A percentile compares a stretch with the other conserved stretches of the same genome.
Evolutionary conservation across 768 basidiomycete species (phyloP).

Genomic region (Russula lepida): DNA sequence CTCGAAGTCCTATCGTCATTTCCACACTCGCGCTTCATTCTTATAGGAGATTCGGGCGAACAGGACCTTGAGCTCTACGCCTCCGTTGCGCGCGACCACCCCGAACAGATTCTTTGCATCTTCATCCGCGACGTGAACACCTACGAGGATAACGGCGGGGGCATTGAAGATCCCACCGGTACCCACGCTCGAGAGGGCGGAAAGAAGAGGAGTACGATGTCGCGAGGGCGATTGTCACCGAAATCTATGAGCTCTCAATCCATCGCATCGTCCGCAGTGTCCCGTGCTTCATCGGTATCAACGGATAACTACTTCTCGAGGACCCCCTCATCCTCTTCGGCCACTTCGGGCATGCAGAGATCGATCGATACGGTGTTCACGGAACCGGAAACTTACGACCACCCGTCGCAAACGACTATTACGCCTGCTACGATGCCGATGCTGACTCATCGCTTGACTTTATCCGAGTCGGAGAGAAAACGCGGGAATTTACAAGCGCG

Average conservation of each 20-base stretch:
- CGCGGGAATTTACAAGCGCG: constrained; percentile 52
- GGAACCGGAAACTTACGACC: constrained; percentile 9
- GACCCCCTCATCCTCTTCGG: background rate
- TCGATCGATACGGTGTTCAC: background rate
- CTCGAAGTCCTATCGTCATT: constrained; percentile 72
- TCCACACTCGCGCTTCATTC: constrained; percentile 64
- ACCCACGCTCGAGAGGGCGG: constrained; percentile 8
- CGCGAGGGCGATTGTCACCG: constrained; percentile 3
- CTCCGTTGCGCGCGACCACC: constrained; percentile 59
- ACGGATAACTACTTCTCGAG: background rate
- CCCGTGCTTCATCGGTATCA: background rate
- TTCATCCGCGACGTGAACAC: constrained; percentile 72
- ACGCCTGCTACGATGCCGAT: background rate
- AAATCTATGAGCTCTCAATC: background rate
- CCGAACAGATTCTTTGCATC: constrained; percentile 63
- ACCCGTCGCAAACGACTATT: background rate
- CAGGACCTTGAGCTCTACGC: constrained; percentile 92
- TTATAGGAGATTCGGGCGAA: constrained; percentile 90
- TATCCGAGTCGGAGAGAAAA: constrained; percentile 48
- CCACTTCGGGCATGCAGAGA: background rate
- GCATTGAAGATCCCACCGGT: constrained; percentile 61
- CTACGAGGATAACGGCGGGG: constrained; percentile 26
- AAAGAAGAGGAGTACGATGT: background rate
- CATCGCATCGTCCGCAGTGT: background rate
- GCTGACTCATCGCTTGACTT: constrained; percentile 1